Conservation (phyloP, 306 rosid genomes). For the Geum urbanum region DNA sequence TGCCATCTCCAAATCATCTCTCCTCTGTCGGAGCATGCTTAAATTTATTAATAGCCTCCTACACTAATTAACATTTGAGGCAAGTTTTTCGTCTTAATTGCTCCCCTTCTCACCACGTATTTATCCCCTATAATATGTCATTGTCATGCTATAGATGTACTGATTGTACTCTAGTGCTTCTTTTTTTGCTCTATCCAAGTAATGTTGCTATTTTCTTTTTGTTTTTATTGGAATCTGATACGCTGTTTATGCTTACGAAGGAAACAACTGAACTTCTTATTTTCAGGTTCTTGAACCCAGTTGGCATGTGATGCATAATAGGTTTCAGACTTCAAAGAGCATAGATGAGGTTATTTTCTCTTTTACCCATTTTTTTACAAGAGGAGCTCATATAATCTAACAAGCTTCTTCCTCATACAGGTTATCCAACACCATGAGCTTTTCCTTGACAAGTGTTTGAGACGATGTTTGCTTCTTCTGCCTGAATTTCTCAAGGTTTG, state of each 20-base stretch:
- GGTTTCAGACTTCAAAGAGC: conserved; percentile 87
- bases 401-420: conserved; percentile 50
- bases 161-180: not conserved
- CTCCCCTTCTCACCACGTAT: not conserved
- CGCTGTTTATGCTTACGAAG: not conserved
- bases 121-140: conserved; percentile 10
- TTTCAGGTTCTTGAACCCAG: conserved; percentile 91
- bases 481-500: conserved; percentile 92
- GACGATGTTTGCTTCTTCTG: conserved; percentile 90
- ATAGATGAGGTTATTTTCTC: conserved; percentile 68
- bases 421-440: conserved; percentile 91
- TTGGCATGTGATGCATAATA: conserved; percentile 87
- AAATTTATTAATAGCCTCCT: conserved; percentile 88
- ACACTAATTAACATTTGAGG: conserved; percentile 98
- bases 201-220: not conserved
- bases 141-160: conserved; percentile 13
- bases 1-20: conserved; percentile 85
- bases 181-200: not conserved
- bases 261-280: conserved; percentile 13
- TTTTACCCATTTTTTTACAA: conserved; percentile 3
- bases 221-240: conserved; percentile 6
- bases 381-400: conserved; percentile 19
- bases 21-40: conserved; percentile 95
- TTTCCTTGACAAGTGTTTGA: conserved; percentile 88
- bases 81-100: conserved; percentile 26